Percentiles rank a stretch among this genome's conserved stretches.
phyloP scores from a whole-genome alignment of 441 rosid species.

The Macaranga tanarius region DNA sequence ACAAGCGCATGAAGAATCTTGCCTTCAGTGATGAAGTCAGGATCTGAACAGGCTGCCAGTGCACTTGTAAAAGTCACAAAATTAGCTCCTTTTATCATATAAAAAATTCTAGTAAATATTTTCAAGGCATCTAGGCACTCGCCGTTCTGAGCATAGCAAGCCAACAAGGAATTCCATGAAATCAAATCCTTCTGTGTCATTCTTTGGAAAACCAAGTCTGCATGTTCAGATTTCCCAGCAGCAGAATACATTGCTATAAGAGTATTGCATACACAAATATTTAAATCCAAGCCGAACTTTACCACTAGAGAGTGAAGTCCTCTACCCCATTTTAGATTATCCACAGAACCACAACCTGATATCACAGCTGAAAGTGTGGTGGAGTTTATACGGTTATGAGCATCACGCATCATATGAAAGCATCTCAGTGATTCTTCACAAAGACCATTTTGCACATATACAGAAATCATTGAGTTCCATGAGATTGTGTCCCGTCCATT shows the following conservation, averaged over 20 bases:
- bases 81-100: slow-evolving; percentile 33
- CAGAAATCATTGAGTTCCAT: slow-evolving; percentile 75
- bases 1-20: slow-evolving; percentile 67
- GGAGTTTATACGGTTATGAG: slow-evolving; percentile 50
- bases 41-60: slow-evolving; percentile 60
- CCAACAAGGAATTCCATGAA: slow-evolving; percentile 76
- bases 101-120: slow-evolving; percentile 47
- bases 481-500: slow-evolving; percentile 66
- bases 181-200: slow-evolving; percentile 69
- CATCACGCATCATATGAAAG: slow-evolving; percentile 57
- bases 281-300: slow-evolving; percentile 53
- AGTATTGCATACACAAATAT: slow-evolving; percentile 59
- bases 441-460: slow-evolving; percentile 50
- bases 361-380: slow-evolving; percentile 67
- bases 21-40: slow-evolving; percentile 46
- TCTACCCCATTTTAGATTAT: slow-evolving; percentile 65
- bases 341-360: slow-evolving; percentile 52
- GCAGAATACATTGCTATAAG: slow-evolving; percentile 72
- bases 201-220: slow-evolving; percentile 57
- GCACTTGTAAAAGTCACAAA: slow-evolving; percentile 79
- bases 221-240: slow-evolving; percentile 55
- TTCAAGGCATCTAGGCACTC: slow-evolving; percentile 54
- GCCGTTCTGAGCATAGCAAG: slow-evolving; percentile 55
- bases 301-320: slow-evolving; percentile 66
- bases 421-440: slow-evolving; percentile 43